A percentile compares a stretch with the other conserved stretches of the same genome.
Conservation (phyloP, 352 stramenopile species). For the Phytophthora fragariaefolia region DNA sequence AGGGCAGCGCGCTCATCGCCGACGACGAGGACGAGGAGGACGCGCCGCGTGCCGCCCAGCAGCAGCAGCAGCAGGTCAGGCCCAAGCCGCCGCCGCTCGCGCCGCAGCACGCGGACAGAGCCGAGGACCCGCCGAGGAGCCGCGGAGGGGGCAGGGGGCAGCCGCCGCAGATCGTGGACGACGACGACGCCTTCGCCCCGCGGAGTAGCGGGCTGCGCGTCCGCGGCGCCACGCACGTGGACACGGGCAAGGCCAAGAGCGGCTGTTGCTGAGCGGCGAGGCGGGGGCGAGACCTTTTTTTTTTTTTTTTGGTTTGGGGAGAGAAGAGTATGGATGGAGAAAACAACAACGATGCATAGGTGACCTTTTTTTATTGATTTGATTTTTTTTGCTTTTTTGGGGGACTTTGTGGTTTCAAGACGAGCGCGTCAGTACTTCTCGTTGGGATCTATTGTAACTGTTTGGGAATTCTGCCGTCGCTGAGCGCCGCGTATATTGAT, state of each 20-base stretch:
- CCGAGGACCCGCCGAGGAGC: constrained; percentile 39
- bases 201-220: constrained; percentile 51
- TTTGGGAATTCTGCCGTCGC: no score
- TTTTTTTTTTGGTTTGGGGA: constrained; percentile 6
- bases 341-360: constrained; percentile 3
- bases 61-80: constrained; percentile 26
- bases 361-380: no score
- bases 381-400: constrained; percentile 3
- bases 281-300: constrained; percentile 22
- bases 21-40: constrained; percentile 57
- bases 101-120: constrained; percentile 29
- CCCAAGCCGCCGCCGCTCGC: constrained; percentile 9
- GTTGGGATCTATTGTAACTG: no score
- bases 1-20: constrained; percentile 73
- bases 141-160: constrained; percentile 58
- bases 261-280: constrained; percentile 54
- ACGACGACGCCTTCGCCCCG: constrained; percentile 46
- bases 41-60: constrained; percentile 19
- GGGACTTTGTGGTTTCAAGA: no score
- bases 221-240: constrained; percentile 54
- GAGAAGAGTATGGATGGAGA: constrained; percentile 20
- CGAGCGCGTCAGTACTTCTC: no score
- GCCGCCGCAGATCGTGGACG: constrained; percentile 68
- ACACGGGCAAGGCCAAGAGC: constrained; percentile 62
- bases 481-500: no score